These are phyloP conservation scores for Keithomyces neogunnii DNA, from an alignment of 2,329 filamentous ascomycete species.

Conservation along the genomic window DNA sequence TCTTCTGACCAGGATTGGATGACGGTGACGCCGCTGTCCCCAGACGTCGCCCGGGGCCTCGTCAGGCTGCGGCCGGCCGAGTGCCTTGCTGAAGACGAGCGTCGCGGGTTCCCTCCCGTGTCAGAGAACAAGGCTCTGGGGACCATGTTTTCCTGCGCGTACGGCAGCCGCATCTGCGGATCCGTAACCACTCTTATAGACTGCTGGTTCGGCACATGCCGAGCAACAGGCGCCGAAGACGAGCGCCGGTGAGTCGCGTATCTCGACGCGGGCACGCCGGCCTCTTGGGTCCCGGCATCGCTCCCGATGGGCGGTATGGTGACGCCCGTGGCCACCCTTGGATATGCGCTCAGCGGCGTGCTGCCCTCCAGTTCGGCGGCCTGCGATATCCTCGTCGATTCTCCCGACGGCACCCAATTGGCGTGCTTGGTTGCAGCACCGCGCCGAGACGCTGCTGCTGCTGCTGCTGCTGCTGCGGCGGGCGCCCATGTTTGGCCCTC, in stretches of 20 bases:
- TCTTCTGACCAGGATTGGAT: slow-evolving; percentile 23
- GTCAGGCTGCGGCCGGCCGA: slow-evolving; percentile 14
- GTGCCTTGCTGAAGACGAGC: slow-evolving; percentile 11
- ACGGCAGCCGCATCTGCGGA: not conserved
- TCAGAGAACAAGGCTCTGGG: slow-evolving; percentile 17
- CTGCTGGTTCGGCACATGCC: not conserved
- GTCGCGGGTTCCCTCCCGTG: slow-evolving; percentile 11
- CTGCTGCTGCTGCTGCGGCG: slow-evolving; percentile 34
- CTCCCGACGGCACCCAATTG: slow-evolving; percentile 41
- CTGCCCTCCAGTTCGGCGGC: slow-evolving; percentile 17
- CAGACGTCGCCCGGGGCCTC: slow-evolving; percentile 17
- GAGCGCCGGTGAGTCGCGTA: not conserved
- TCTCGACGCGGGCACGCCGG: not conserved
- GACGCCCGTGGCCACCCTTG: slow-evolving; percentile 7
- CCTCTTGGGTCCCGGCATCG: not conserved
- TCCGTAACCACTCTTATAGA: slow-evolving; percentile 6
- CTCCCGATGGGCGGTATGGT: slow-evolving; percentile 12
- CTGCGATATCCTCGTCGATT: slow-evolving; percentile 21
- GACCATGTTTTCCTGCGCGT: slow-evolving; percentile 2
- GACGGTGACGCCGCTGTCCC: slow-evolving; percentile 23
- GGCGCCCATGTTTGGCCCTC: slow-evolving; percentile 43
- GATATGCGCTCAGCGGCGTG: slow-evolving; percentile 8
- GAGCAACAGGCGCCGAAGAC: not conserved
- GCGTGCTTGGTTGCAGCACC: slow-evolving; percentile 40
- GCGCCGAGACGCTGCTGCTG: slow-evolving; percentile 35